Evolutionary conservation across 768 basidiomycete species (phyloP).

Genomic region (Rubroboletus satanas): DNA sequence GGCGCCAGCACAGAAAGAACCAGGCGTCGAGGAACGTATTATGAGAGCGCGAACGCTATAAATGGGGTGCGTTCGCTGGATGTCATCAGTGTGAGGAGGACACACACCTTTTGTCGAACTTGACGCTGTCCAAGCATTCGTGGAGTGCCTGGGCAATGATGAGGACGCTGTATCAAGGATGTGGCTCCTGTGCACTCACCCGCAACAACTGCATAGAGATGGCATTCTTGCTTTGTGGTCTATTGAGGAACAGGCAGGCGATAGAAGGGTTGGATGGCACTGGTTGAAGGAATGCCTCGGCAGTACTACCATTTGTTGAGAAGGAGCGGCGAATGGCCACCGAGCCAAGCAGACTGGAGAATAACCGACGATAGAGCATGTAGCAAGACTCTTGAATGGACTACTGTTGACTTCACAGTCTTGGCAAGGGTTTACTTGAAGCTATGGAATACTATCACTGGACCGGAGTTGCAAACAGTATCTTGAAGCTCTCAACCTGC

Average conservation of each 20-base stretch:
- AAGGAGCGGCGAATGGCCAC: conserved; percentile 12
- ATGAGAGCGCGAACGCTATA: conserved; percentile 73
- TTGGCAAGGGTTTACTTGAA: too few species aligned
- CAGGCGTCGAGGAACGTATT: conserved; percentile 71
- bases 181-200: conserved; percentile 36
- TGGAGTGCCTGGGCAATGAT: conserved; percentile 55
- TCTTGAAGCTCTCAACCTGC: too few species aligned
- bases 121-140: conserved; percentile 61
- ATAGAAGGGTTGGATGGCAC: conserved; percentile 58
- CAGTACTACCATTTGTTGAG: conserved; percentile 15
- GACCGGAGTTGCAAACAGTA: too few species aligned
- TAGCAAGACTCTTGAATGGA: neutral
- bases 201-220: conserved; percentile 71
- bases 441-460: too few species aligned
- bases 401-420: too few species aligned
- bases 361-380: conserved; percentile 8
- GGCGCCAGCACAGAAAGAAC: conserved; percentile 88
- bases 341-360: neutral
- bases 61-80: neutral
- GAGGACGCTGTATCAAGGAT: neutral
- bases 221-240: conserved; percentile 83
- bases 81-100: neutral
- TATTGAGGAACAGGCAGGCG: conserved; percentile 70
- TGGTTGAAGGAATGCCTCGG: conserved; percentile 48
- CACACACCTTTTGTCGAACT: conserved; percentile 60